Base-by-base conservation (phyloP, 2,329 filamentous ascomycete genomes). In the Microsporum ferrugineum region DNA sequence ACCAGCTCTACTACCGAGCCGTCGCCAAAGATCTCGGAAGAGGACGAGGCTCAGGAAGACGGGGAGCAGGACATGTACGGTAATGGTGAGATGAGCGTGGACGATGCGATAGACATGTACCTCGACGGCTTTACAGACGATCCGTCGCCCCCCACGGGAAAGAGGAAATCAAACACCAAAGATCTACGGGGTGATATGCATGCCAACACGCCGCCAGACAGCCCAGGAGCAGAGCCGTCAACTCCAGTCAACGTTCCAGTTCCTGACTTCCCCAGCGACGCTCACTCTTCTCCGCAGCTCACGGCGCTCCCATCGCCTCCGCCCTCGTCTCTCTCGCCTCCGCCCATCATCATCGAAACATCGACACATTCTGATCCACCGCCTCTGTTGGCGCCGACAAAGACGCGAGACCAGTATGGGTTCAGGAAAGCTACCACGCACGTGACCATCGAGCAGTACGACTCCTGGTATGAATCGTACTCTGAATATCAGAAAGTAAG, bases 351-450 rank as follows among this genome's bases (percentile, higher is more conserved):
- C 67, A 47, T 63, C 73, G 55, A 60, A n/a, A 29, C 71, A 10
- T 66, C 76, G 39, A 70, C 73, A 4, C 72, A 71, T n/a, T 65
- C 66, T 7, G 72, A 75, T 7, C 75, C 75, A n/a, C 75, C 75
- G 3, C 69, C 70, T 1, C 65, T 76, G 31, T 61, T 68, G 34
- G 62, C 67, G 27, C 69, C 67, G 23, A 73, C 66, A 10, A 68
- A 69, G 10, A 66, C 76, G 39, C 84, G 91, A 60, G 91, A 96
- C 72, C 83, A 89, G 14, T 96, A 96, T 69, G 92, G 92, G 2
- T 97, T 97, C 77, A 89, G 90, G 66, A 97, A 96, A 72, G 82
- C 84, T 41, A 92, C 86, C 45, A 86, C 91, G 66, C 86, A 95
- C 69, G 81, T 96, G 64, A 88, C 82, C 1, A 76, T 86, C 23